Conservation (phyloP, 768 basidiomycete species). For the Russula griseocarnosa region DNA sequence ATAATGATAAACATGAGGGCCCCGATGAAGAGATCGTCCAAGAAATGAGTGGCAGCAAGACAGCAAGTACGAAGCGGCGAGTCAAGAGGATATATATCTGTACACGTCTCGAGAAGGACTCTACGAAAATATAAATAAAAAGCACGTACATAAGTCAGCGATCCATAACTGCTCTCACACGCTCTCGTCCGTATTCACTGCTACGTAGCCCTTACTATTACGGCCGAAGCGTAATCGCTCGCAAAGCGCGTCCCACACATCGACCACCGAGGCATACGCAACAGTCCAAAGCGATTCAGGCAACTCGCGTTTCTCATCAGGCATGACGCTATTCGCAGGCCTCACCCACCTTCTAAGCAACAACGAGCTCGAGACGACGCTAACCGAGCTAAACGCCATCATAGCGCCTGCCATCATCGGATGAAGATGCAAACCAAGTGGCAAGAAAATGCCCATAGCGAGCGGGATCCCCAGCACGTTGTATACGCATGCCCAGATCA, state of each 20-base stretch:
- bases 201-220: conserved; percentile 56
- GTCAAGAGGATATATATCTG: background rate
- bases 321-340: conserved; percentile 67
- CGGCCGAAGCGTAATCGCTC: conserved; percentile 42
- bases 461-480: conserved; percentile 92
- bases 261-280: conserved; percentile 41
- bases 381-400: conserved; percentile 97
- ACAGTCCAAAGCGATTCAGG: conserved; percentile 42
- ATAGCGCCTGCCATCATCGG: conserved; percentile 99
- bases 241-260: conserved; percentile 44
- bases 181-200: conserved; percentile 59
- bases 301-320: conserved; percentile 42
- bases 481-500: conserved; percentile 95
- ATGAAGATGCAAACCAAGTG: conserved; percentile 87
- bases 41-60: background rate
- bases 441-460: conserved; percentile 95
- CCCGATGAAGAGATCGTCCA: background rate
- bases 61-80: background rate
- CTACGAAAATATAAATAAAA: background rate
- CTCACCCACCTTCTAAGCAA: conserved; percentile 81
- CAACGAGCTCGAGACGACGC: conserved; percentile 88
- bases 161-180: conserved; percentile 28
- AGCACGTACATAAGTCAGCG: background rate
- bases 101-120: too few species aligned
- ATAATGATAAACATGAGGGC: background rate